A percentile compares a stretch with the other conserved stretches of the same genome.
phyloP scores from a whole-genome alignment of 2,329 filamentous ascomycete genomes.

The Pleoardoris graminearum region DNA sequence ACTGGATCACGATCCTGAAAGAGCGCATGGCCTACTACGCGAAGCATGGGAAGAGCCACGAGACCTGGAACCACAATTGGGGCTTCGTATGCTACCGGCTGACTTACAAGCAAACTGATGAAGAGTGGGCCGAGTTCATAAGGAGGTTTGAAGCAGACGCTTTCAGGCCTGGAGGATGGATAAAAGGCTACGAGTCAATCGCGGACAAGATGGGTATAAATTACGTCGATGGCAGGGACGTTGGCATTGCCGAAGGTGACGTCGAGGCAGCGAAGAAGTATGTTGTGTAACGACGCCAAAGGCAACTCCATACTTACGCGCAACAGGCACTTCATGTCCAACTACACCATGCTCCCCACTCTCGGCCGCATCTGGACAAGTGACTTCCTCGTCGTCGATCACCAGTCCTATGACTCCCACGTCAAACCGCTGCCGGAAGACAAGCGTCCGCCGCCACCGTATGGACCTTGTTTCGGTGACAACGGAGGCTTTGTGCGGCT shows the following conservation, averaged over 20 bases:
- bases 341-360: slow-evolving; percentile 11
- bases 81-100: slow-evolving; percentile 27
- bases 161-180: slow-evolving; percentile 16
- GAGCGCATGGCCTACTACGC: slow-evolving; percentile 19
- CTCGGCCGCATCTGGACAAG: slow-evolving; percentile 16
- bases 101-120: slow-evolving; percentile 19
- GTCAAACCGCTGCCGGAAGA: slow-evolving; percentile 3
- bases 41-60: slow-evolving; percentile 6
- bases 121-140: slow-evolving; percentile 21
- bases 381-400: slow-evolving; percentile 23
- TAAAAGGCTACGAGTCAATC: slow-evolving; percentile 18
- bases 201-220: slow-evolving; percentile 10
- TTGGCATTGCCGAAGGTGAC: slow-evolving; percentile 24
- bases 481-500: slow-evolving; percentile 14
- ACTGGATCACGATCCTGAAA: slow-evolving; percentile 24
- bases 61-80: slow-evolving; percentile 14
- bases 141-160: slow-evolving; percentile 18
- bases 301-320: neutral
- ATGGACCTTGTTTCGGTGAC: slow-evolving; percentile 14
- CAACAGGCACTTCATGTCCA: slow-evolving; percentile 8
- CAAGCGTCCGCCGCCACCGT: slow-evolving; percentile 1
- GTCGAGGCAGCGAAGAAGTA: slow-evolving; percentile 20
- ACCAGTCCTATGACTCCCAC: slow-evolving; percentile 14
- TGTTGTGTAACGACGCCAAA: neutral
- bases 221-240: slow-evolving; percentile 17